Evolutionary conservation across 768 basidiomycete genomes (phyloP).

Genomic region (Scleroderma bovista): DNA sequence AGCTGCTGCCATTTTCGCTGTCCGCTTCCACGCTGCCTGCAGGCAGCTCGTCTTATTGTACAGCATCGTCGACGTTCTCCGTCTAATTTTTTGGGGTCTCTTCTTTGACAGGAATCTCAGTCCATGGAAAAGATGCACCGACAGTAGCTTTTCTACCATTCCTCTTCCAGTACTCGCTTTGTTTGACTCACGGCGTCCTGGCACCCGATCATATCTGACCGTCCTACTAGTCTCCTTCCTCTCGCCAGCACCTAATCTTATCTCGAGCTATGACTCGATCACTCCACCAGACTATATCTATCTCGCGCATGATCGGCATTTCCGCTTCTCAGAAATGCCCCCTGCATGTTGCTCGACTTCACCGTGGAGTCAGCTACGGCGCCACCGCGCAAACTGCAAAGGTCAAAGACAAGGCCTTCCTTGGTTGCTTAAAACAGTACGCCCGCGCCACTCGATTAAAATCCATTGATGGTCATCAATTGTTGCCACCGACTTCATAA

Average conservation of each 20-base stretch:
- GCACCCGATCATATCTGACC: slow-evolving; percentile 6
- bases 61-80: slow-evolving; percentile 17
- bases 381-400: not conserved
- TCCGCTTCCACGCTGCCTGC: slow-evolving; percentile 16
- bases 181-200: slow-evolving; percentile 25
- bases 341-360: too few species aligned
- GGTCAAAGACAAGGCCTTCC: not conserved
- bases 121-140: slow-evolving; percentile 2
- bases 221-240: not conserved
- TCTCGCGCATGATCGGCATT: not conserved
- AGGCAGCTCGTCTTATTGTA: slow-evolving; percentile 8
- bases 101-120: slow-evolving; percentile 4
- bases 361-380: not conserved
- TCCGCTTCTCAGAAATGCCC: not conserved
- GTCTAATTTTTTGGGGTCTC: slow-evolving; percentile 28
- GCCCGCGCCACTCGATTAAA: not conserved
- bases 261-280: not conserved
- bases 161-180: slow-evolving; percentile 4
- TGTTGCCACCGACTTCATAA: not conserved
- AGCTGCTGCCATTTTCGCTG: slow-evolving; percentile 13
- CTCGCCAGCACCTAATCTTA: not conserved
- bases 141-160: slow-evolving; percentile 2
- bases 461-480: not conserved
- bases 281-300: not conserved
- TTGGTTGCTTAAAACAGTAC: not conserved